phyloP scores from a whole-genome alignment of 441 rosid genomes.

The Syzygium malaccense region DNA sequence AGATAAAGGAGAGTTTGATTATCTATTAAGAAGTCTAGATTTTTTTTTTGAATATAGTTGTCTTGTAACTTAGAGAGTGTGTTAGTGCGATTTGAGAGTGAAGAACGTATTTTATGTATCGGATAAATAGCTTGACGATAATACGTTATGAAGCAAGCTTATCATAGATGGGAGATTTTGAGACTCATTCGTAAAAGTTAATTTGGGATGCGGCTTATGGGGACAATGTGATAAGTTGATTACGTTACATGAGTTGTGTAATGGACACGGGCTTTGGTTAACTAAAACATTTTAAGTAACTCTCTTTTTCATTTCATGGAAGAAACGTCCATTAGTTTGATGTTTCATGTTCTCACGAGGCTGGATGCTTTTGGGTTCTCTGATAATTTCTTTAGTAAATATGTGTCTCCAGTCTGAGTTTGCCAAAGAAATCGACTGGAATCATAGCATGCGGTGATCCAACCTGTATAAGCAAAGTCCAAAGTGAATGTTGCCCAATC shows the following conservation, averaged over 20 bases:
- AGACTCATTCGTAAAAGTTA: not conserved
- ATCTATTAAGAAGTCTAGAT: not conserved
- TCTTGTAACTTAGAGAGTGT: not conserved
- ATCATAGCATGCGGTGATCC: not conserved
- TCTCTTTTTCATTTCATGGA: not conserved
- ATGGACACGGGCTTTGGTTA: not conserved
- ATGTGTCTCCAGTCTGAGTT: not conserved
- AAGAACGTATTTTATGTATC: not conserved
- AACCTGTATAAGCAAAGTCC: not conserved
- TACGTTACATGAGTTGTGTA: not conserved
- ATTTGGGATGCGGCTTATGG: not conserved
- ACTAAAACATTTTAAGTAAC: not conserved
- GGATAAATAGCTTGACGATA: not conserved
- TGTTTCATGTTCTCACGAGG: not conserved
- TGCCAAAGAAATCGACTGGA: not conserved
- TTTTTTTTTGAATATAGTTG: not conserved
- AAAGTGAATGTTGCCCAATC: not conserved
- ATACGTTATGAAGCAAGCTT: not conserved
- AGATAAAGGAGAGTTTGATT: not conserved
- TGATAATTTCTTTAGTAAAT: not conserved
- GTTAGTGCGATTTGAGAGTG: not conserved
- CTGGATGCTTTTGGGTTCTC: not conserved
- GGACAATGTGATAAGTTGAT: not conserved
- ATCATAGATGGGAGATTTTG: not conserved
- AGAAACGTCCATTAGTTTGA: not conserved